A percentile compares a stretch with the other conserved stretches of the same genome.
phyloP scores from a whole-genome alignment of 768 basidiomycete species.

The Naganishia vaughanmartiniae region DNA sequence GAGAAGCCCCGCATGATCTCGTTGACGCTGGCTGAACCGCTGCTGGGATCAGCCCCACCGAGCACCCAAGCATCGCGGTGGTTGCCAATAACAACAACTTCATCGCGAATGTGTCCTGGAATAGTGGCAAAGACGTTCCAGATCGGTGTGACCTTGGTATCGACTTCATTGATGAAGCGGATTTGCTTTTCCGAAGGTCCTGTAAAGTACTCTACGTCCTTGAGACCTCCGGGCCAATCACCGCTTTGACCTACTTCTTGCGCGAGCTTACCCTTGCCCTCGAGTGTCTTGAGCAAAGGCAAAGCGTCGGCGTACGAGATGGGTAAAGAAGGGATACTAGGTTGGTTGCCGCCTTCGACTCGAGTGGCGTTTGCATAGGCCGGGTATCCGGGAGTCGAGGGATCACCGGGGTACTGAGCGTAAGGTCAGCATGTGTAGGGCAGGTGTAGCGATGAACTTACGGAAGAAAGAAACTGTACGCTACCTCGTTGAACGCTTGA shows the following conservation, averaged over 20 bases:
- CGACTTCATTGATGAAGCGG: constrained; percentile 66
- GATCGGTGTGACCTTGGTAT: constrained; percentile 76
- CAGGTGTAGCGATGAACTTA: neutral
- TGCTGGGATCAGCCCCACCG: constrained; percentile 58
- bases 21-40: constrained; percentile 73
- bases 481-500: constrained; percentile 72
- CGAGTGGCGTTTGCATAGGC: constrained; percentile 77
- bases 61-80: constrained; percentile 83
- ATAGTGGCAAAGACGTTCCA: constrained; percentile 85
- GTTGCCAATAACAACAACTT: constrained; percentile 80
- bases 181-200: constrained; percentile 57
- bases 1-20: constrained; percentile 77
- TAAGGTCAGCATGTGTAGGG: constrained; percentile 18
- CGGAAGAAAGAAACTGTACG: constrained; percentile 61
- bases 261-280: constrained; percentile 53
- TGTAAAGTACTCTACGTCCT: constrained; percentile 50
- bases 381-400: constrained; percentile 83
- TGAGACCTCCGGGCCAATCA: constrained; percentile 52
- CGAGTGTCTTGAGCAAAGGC: constrained; percentile 61
- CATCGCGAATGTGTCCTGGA: constrained; percentile 77
- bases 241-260: constrained; percentile 39
- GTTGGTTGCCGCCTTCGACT: constrained; percentile 54
- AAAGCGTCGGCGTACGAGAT: constrained; percentile 82
- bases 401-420: constrained; percentile 55
- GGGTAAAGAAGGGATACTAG: constrained; percentile 61